phyloP scores from a whole-genome alignment of 2,329 filamentous ascomycete species.

The Trichophyton simii region DNA sequence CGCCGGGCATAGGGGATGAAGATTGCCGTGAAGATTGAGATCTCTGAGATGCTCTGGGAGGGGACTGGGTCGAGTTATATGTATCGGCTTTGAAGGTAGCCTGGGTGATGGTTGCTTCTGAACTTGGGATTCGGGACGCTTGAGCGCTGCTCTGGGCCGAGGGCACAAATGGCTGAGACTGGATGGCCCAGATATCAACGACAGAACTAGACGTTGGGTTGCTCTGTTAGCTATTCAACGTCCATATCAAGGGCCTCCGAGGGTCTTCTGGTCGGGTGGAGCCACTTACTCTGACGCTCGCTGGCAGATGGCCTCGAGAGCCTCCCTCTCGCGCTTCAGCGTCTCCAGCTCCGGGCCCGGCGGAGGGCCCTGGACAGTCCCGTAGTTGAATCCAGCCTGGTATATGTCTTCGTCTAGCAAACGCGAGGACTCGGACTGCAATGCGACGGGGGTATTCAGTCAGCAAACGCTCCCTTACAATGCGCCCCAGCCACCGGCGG shows the following conservation, averaged over 20 bases:
- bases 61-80: slow-evolving; percentile 13
- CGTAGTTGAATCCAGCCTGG: slow-evolving; percentile 33
- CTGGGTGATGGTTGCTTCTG: slow-evolving; percentile 6
- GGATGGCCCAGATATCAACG: slow-evolving; percentile 34
- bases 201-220: slow-evolving; percentile 23
- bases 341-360: slow-evolving; percentile 32
- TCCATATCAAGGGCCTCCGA: not conserved
- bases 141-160: slow-evolving; percentile 22
- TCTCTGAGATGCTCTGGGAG: slow-evolving; percentile 9
- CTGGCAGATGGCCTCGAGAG: slow-evolving; percentile 36
- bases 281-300: slow-evolving; percentile 31
- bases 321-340: slow-evolving; percentile 33
- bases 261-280: not conserved
- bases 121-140: slow-evolving; percentile 17
- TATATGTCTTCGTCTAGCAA: slow-evolving; percentile 36
- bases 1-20: slow-evolving; percentile 10
- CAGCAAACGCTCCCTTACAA: slow-evolving; percentile 1
- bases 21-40: slow-evolving; percentile 4
- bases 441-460: not conserved
- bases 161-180: slow-evolving; percentile 30
- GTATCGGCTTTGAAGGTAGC: slow-evolving; percentile 11
- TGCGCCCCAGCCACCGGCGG: slow-evolving; percentile 2
- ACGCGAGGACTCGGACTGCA: slow-evolving; percentile 31
- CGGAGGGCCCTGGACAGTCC: slow-evolving; percentile 27
- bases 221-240: not conserved